Evolutionary conservation across 2,329 filamentous ascomycete species (phyloP).

Genomic region (Microcera coccophila): DNA sequence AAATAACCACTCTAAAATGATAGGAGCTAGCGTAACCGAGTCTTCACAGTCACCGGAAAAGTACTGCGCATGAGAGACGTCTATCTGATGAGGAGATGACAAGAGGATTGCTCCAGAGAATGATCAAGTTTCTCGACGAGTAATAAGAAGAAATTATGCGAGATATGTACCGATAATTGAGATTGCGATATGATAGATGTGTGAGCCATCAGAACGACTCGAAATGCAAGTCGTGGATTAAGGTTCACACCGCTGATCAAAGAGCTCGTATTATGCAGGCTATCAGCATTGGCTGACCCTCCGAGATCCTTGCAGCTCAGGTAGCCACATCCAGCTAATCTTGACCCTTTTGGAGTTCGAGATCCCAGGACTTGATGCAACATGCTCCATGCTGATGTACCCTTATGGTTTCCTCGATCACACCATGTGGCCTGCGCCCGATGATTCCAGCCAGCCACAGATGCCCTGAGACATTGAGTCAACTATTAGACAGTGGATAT

Average conservation of each 20-base stretch:
- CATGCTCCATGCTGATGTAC: background rate
- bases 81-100: background rate
- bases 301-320: background rate
- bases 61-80: background rate
- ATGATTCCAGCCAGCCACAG: no score
- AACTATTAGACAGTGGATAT: background rate
- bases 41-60: background rate
- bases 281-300: background rate
- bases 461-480: background rate
- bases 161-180: background rate
- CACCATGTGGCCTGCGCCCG: background rate
- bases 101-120: background rate
- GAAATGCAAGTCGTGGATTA: background rate
- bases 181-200: background rate
- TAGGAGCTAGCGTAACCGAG: background rate
- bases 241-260: background rate
- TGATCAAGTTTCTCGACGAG: background rate
- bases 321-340: background rate
- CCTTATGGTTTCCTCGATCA: background rate
- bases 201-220: background rate
- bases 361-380: background rate
- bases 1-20: background rate
- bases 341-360: background rate
- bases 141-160: constrained; percentile 12
- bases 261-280: background rate